Conservation (phyloP, 2,329 filamentous ascomycete genomes). For the Seiridium cupressi region DNA sequence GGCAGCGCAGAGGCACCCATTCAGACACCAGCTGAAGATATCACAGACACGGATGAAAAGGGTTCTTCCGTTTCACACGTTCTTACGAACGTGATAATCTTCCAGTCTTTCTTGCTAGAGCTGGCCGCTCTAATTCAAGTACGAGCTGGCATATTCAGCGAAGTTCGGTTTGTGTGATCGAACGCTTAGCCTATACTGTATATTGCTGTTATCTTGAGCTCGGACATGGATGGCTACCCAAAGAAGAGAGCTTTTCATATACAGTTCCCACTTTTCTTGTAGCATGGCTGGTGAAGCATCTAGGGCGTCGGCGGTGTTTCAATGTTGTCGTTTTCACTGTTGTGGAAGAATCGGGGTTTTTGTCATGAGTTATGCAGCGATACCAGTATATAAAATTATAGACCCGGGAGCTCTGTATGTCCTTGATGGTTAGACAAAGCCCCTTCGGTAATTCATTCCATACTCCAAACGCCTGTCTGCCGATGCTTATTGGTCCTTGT, state of each 20-base stretch:
- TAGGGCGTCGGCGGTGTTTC: neutral
- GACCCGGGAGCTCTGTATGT: neutral
- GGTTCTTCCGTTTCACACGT: slow-evolving; percentile 73
- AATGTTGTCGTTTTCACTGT: neutral
- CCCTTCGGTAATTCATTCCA: neutral
- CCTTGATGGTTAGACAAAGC: neutral
- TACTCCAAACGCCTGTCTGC: neutral
- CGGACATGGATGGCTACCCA: neutral
- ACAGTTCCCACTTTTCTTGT: neutral
- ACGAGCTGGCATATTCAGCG: slow-evolving; percentile 72
- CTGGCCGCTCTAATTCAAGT: slow-evolving; percentile 73
- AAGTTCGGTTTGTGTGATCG: slow-evolving; percentile 60
- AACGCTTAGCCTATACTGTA: neutral
- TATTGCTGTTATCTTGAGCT: neutral
- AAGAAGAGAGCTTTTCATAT: neutral
- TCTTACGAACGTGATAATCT: slow-evolving; percentile 74
- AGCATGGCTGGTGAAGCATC: neutral
- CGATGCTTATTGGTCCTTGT: neutral
- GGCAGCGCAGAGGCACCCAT: slow-evolving; percentile 13
- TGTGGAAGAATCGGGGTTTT: neutral
- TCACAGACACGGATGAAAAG: slow-evolving; percentile 23
- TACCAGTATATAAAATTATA: slow-evolving; percentile 1
- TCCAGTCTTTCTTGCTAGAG: slow-evolving; percentile 79
- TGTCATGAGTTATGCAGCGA: neutral
- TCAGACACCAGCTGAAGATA: slow-evolving; percentile 19